Conservation (phyloP, 2,329 filamentous ascomycete species). For the Penicillium olsonii region DNA sequence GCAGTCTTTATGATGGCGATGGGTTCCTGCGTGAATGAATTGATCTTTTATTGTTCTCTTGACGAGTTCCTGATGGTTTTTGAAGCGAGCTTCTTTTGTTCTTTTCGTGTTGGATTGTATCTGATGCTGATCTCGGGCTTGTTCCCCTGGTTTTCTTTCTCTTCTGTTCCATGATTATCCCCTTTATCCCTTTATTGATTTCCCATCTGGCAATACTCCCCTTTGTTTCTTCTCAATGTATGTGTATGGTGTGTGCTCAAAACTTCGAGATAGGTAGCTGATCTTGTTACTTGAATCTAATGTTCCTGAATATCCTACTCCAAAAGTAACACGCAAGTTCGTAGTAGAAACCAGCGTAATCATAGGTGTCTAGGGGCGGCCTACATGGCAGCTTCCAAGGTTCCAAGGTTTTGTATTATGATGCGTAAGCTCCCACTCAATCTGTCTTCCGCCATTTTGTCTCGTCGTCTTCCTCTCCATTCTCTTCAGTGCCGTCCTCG, state of each 20-base stretch:
- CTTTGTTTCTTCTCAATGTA: neutral
- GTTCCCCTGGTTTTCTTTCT: neutral
- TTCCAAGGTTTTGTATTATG: constrained; percentile 1
- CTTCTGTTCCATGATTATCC: neutral
- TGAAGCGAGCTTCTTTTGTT: neutral
- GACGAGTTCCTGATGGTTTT: constrained; percentile 5
- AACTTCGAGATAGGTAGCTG: constrained; percentile 21
- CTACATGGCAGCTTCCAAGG: too few relatives aligned
- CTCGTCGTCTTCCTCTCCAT: constrained; percentile 45
- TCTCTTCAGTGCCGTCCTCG: constrained; percentile 49
- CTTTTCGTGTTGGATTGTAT: neutral
- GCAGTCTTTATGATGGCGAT: constrained; percentile 49
- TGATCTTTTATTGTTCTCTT: constrained; percentile 5
- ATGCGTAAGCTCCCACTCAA: neutral
- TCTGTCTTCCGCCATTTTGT: constrained; percentile 57
- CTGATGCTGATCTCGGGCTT: neutral
- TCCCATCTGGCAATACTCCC: neutral
- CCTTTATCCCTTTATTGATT: neutral
- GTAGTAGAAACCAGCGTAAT: neutral
- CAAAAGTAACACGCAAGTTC: neutral
- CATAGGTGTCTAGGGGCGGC: too few relatives aligned
- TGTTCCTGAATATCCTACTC: neutral
- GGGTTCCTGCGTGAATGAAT: constrained; percentile 40
- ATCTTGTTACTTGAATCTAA: constrained; percentile 19
- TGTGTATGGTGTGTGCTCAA: constrained; percentile 14